Evolutionary conservation across 441 rosid genomes (phyloP).

Genomic region (Pelargonium myrrhifolium): DNA sequence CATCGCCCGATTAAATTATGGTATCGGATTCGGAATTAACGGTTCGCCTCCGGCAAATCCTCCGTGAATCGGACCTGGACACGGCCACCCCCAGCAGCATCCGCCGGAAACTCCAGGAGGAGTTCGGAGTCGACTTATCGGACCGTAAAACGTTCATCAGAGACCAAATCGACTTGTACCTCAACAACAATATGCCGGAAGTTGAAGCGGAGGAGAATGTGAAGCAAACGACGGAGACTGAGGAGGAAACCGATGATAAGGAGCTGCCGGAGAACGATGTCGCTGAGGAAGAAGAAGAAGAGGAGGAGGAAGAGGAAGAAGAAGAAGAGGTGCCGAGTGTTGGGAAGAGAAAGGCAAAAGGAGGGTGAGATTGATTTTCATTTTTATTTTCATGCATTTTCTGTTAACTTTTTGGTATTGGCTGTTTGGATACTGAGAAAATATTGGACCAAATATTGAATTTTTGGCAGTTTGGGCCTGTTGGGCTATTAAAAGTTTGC

Average conservation of each 20-base stretch:
- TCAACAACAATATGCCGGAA: slow-evolving; percentile 3
- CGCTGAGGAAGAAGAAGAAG: slow-evolving; percentile 7
- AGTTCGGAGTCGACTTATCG: slow-evolving; percentile 25
- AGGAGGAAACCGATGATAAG: slow-evolving; percentile 4
- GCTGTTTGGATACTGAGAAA: slow-evolving; percentile 7
- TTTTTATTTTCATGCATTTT: background rate
- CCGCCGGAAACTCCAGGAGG: slow-evolving; percentile 23
- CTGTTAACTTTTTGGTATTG: background rate
- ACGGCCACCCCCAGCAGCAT: slow-evolving; percentile 23
- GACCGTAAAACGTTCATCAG: slow-evolving; percentile 23
- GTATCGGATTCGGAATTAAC: slow-evolving; percentile 22
- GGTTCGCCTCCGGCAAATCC: slow-evolving; percentile 24
- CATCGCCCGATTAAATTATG: slow-evolving; percentile 5
- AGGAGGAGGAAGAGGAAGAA: background rate
- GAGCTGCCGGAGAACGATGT: slow-evolving; percentile 12
- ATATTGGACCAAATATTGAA: background rate
- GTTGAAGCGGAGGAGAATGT: slow-evolving; percentile 15
- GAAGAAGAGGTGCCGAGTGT: background rate
- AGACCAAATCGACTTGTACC: slow-evolving; percentile 24
- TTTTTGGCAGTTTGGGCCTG: slow-evolving; percentile 2
- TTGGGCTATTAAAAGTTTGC: slow-evolving; percentile 1
- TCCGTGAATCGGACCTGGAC: slow-evolving; percentile 22
- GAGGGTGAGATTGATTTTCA: background rate
- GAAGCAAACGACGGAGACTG: slow-evolving; percentile 8
- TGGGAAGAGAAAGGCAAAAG: background rate